A percentile compares a stretch with the other conserved stretches of the same genome.
Evolutionary conservation across 78 protist species (phyloP).

Genomic region (Mastigamoeba balamuthi): DNA sequence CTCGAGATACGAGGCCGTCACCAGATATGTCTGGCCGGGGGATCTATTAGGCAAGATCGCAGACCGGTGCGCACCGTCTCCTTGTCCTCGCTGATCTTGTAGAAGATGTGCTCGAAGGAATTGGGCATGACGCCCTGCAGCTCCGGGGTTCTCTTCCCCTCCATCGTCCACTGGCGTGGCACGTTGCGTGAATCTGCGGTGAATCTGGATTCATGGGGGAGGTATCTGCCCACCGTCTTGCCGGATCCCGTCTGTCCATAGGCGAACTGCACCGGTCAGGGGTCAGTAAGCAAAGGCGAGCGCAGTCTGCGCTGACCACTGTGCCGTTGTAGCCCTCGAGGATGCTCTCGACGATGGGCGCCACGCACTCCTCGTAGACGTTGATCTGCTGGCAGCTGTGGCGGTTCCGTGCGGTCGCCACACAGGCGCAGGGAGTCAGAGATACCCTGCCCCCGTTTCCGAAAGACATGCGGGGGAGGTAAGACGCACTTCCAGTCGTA

Average conservation of each 20-base stretch:
- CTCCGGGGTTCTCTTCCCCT: conserved; percentile 35
- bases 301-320: too few species aligned
- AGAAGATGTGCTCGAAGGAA: conserved; percentile 46
- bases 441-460: too few species aligned
- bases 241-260: conserved; percentile 58
- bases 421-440: too few species aligned
- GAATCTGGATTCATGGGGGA: not conserved
- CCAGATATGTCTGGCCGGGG: conserved; percentile 13
- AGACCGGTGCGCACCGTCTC: conserved; percentile 1
- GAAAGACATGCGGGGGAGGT: too few species aligned
- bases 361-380: conserved; percentile 9
- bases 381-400: not conserved
- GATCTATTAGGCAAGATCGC: not conserved
- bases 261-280: too few species aligned
- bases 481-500: not conserved
- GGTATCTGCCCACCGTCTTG: conserved; percentile 8
- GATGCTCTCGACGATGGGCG: conserved; percentile 20
- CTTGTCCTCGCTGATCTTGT: conserved; percentile 16
- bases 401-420: too few species aligned
- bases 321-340: conserved; percentile 46
- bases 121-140: conserved; percentile 49
- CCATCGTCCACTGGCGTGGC: conserved; percentile 34
- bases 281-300: too few species aligned
- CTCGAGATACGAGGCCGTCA: conserved; percentile 42
- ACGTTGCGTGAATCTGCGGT: not conserved